These are phyloP conservation scores for Microstegium vimineum DNA, from an alignment of 176 grass and related monocot species.

Conservation along the genomic window DNA sequence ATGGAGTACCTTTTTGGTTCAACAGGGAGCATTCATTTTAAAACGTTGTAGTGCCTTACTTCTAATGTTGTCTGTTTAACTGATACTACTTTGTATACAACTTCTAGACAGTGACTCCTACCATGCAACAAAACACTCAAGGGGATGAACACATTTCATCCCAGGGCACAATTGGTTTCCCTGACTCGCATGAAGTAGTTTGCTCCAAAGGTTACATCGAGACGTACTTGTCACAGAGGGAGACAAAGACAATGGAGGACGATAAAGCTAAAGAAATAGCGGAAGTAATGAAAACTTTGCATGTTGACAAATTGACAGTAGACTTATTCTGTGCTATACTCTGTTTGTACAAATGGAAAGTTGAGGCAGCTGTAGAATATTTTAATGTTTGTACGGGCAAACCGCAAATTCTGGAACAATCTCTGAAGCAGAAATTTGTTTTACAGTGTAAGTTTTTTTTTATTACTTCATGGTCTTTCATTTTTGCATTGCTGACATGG, in stretches of 20 bases:
- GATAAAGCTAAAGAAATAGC: conserved; percentile 43
- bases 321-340: conserved; percentile 44
- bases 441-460: conserved; percentile 35
- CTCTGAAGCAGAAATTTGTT: conserved; percentile 44
- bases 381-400: conserved; percentile 37
- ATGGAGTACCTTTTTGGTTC: neutral
- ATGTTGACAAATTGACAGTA: conserved; percentile 32
- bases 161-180: neutral
- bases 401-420: conserved; percentile 12
- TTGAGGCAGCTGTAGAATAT: conserved; percentile 24
- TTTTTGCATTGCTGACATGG: neutral
- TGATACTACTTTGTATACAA: conserved; percentile 21
- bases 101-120: conserved; percentile 28
- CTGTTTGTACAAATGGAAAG: conserved; percentile 49
- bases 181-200: conserved; percentile 14
- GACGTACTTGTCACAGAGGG: conserved; percentile 8
- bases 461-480: neutral
- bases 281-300: conserved; percentile 34
- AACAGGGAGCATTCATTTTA: neutral
- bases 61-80: neutral
- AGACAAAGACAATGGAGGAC: conserved; percentile 19
- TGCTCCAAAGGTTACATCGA: conserved; percentile 1
- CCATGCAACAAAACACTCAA: neutral
- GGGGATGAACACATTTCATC: conserved; percentile 4
- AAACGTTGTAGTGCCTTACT: neutral